These are phyloP conservation scores for Coniochaeta pulveracea DNA, from an alignment of 2,329 filamentous ascomycete species.

Conservation along the genomic window DNA sequence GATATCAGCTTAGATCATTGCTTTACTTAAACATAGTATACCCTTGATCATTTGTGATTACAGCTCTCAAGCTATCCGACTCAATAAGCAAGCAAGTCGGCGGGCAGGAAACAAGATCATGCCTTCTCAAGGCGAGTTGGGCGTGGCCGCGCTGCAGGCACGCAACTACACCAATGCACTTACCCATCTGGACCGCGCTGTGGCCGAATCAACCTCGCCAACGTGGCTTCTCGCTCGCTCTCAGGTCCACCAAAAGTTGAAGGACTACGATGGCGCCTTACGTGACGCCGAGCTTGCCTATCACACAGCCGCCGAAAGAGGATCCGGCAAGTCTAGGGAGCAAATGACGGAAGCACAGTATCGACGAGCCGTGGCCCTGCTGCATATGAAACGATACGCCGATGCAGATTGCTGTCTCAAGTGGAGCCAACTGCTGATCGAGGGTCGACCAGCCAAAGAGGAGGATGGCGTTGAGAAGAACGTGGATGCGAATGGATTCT, in stretches of 20 bases:
- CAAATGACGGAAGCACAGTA: slow-evolving; percentile 74
- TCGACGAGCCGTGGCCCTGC: slow-evolving; percentile 64
- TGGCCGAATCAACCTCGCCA: slow-evolving; percentile 56
- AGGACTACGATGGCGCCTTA: slow-evolving; percentile 52
- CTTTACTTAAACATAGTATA: too few species aligned
- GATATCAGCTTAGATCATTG: too few species aligned
- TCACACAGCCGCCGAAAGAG: slow-evolving; percentile 51
- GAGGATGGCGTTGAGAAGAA: slow-evolving; percentile 23
- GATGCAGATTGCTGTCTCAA: slow-evolving; percentile 64
- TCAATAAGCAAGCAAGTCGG: too few species aligned
- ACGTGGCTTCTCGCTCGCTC: slow-evolving; percentile 75
- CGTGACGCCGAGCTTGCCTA: slow-evolving; percentile 59
- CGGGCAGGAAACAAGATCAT: too few species aligned
- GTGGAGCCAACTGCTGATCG: slow-evolving; percentile 35
- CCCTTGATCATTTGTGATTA: too few species aligned
- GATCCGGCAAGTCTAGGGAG: slow-evolving; percentile 45
- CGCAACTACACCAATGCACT: slow-evolving; percentile 60
- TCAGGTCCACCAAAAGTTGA: slow-evolving; percentile 60
- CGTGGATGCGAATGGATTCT: slow-evolving; percentile 35
- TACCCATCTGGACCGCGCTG: slow-evolving; percentile 52
- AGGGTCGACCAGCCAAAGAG: slow-evolving; percentile 23
- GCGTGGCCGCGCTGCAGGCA: slow-evolving; percentile 52
- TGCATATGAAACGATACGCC: slow-evolving; percentile 57
- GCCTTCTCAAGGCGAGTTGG: slow-evolving; percentile 35
- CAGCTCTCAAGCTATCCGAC: too few species aligned